A percentile compares a stretch with the other conserved stretches of the same genome.
phyloP scores from a whole-genome alignment of 164 flowering plant genomes.

The Euptelea pleiosperma region DNA sequence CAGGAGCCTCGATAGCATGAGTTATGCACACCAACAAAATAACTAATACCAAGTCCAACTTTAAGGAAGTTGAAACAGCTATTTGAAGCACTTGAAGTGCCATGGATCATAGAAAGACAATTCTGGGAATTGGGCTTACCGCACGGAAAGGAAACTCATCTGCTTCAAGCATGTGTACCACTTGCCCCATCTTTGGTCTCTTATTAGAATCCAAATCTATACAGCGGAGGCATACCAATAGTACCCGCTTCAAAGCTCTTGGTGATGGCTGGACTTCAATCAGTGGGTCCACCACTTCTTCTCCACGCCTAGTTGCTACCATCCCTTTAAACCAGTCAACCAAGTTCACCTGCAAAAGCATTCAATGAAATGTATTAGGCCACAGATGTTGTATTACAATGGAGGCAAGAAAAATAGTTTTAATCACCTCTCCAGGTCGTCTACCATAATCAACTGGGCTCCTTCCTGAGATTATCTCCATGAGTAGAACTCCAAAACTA shows the following conservation, averaged over 20 bases:
- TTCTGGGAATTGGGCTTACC: constrained; percentile 35
- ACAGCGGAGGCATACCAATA: constrained; percentile 84
- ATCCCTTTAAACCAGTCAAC: constrained; percentile 89
- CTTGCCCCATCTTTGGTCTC: constrained; percentile 90
- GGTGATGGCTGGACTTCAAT: constrained; percentile 59
- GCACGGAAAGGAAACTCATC: constrained; percentile 76
- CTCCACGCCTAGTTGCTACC: constrained; percentile 67
- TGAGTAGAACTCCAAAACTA: constrained; percentile 84
- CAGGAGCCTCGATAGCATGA: too few species aligned
- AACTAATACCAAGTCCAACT: not conserved
- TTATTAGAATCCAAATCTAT: constrained; percentile 69
- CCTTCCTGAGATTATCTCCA: constrained; percentile 89
- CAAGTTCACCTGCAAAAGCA: constrained; percentile 63
- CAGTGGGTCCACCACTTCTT: constrained; percentile 68
- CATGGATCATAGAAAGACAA: not conserved
- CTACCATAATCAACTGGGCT: constrained; percentile 79
- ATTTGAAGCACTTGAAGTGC: not conserved
- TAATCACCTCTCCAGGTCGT: constrained; percentile 71
- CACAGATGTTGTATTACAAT: not conserved
- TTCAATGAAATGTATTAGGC: not conserved
- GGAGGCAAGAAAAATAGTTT: not conserved
- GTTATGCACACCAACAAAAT: not conserved
- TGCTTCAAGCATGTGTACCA: constrained; percentile 93
- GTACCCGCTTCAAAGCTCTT: constrained; percentile 61
- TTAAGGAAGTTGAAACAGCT: not conserved